Percentiles rank a stretch among this genome's conserved stretches.
Evolutionary conservation across 129 eudicot genomes (phyloP).

Genomic region (Centella asiatica): DNA sequence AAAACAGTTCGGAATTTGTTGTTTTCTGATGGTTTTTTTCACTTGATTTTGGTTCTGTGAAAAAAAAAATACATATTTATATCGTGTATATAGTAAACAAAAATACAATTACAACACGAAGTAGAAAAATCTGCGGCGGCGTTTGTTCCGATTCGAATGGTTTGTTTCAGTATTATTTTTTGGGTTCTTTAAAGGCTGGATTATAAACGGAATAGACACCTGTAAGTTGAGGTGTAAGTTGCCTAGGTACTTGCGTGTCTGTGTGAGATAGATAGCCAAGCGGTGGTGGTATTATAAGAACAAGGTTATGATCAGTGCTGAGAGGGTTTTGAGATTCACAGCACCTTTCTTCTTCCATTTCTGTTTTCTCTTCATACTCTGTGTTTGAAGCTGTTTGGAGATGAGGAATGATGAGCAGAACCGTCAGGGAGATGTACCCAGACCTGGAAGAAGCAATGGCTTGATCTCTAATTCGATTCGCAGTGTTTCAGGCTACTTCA

Average conservation of each 20-base stretch:
- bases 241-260: constrained; percentile 4
- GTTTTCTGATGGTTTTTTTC: constrained; percentile 10
- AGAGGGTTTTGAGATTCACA: constrained; percentile 18
- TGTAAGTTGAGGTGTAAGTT: constrained; percentile 17
- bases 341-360: neutral
- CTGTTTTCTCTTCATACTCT: constrained; percentile 1
- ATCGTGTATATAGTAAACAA: neutral
- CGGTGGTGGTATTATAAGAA: neutral
- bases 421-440: constrained; percentile 24
- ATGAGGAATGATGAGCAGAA: constrained; percentile 77
- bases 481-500: constrained; percentile 61
- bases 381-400: constrained; percentile 21
- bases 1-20: neutral
- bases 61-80: constrained; percentile 8
- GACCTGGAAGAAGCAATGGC: constrained; percentile 36
- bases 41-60: constrained; percentile 12
- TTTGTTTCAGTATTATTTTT: neutral
- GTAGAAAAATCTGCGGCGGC: constrained; percentile 12
- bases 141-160: constrained; percentile 21
- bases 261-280: neutral
- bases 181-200: constrained; percentile 15
- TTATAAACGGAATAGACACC: constrained; percentile 26
- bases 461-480: constrained; percentile 61
- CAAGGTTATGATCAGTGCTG: constrained; percentile 43
- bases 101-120: too few species aligned